A percentile compares a stretch with the other conserved stretches of the same genome.
These are phyloP conservation scores for Hordeum pubiflorum DNA, from an alignment of 202 grass and related monocot species.

Conservation along the genomic window DNA sequence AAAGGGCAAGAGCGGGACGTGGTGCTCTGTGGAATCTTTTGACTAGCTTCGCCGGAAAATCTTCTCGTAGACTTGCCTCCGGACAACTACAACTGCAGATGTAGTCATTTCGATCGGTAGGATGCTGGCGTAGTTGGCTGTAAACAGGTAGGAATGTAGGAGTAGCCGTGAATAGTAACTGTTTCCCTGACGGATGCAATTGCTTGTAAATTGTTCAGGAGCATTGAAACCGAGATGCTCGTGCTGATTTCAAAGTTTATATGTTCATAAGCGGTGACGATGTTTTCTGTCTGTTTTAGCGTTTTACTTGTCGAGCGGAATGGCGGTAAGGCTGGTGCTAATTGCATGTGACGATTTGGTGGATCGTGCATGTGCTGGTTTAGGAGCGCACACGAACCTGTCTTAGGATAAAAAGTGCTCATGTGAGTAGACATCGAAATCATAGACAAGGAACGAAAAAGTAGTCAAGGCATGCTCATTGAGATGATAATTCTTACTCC, in stretches of 20 bases:
- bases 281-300: background rate
- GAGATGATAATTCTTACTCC: too few species aligned
- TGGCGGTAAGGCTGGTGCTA: background rate
- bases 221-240: background rate
- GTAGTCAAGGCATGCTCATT: too few species aligned
- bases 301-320: background rate
- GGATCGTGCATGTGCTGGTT: background rate
- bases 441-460: too few species aligned
- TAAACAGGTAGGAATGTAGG: constrained; percentile 44
- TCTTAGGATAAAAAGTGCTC: too few species aligned
- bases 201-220: constrained; percentile 1
- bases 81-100: constrained; percentile 17
- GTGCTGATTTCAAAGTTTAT: constrained; percentile 8
- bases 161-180: constrained; percentile 8
- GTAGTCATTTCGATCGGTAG: background rate
- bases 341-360: background rate
- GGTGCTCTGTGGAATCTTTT: constrained; percentile 19
- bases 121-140: constrained; percentile 26
- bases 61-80: background rate
- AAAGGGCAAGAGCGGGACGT: background rate
- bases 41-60: constrained; percentile 14
- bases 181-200: constrained; percentile 5
- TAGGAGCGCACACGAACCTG: too few species aligned
- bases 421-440: too few species aligned
- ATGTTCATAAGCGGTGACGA: background rate